Percentiles rank a stretch among this genome's conserved stretches.
Conservation (phyloP, 2,329 filamentous ascomycete species). For the Teratosphaeria zuluensis region DNA sequence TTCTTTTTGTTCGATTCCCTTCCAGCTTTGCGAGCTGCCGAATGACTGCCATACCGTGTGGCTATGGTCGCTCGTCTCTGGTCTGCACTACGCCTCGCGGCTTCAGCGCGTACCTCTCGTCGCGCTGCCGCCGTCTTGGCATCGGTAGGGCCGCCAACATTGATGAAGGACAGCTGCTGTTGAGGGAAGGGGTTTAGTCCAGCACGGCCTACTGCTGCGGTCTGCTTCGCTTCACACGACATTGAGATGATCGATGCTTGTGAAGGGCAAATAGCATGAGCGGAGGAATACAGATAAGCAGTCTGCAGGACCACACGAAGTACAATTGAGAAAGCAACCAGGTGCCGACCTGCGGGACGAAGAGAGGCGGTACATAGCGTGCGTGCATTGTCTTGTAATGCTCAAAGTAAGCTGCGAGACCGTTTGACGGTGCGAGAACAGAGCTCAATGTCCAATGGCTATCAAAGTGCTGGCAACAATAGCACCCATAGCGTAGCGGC, state of each 20-base stretch:
- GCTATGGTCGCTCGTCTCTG: conserved; percentile 3
- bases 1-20: background rate
- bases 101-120: conserved; percentile 1
- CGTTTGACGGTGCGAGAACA: background rate
- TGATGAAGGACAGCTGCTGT: conserved; percentile 1
- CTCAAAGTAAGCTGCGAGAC: background rate
- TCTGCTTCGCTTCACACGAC: background rate
- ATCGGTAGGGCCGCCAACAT: background rate
- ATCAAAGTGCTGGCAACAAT: background rate
- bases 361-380: background rate
- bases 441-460: background rate
- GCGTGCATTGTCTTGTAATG: background rate
- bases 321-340: background rate
- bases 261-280: background rate
- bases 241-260: background rate
- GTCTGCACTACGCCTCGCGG: conserved; percentile 1
- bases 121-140: background rate
- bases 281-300: background rate
- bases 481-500: background rate
- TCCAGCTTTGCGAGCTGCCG: background rate
- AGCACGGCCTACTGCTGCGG: too few species aligned
- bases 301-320: background rate
- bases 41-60: background rate
- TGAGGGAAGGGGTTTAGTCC: background rate
- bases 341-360: background rate